A percentile compares a stretch with the other conserved stretches of the same genome.
phyloP scores from a whole-genome alignment of 106 monocot genomes.

The Phalaenopsis aphrodite region DNA sequence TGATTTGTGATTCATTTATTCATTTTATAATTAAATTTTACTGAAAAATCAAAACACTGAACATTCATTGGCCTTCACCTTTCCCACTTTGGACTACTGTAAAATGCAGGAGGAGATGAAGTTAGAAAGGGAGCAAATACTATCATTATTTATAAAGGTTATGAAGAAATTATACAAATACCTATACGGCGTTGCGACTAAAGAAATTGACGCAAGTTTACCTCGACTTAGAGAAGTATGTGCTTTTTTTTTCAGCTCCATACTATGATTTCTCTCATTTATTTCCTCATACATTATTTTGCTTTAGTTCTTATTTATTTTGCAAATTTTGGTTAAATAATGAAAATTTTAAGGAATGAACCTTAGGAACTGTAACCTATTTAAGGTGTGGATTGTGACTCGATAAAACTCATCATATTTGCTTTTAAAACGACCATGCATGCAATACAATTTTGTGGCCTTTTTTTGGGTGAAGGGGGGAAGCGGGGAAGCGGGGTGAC shows the following conservation, averaged over 20 bases:
- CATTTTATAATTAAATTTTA: not conserved
- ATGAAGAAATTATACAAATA: conserved; percentile 74
- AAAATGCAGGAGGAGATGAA: conserved; percentile 57
- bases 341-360: too few relatives aligned
- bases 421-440: not conserved
- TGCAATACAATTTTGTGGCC: not conserved
- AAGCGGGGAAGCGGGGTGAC: too few relatives aligned
- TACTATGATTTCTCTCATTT: not conserved
- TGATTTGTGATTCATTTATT: not conserved
- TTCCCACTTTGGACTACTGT: not conserved
- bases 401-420: not conserved
- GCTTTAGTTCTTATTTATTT: too few relatives aligned
- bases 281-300: too few relatives aligned
- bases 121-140: conserved; percentile 63
- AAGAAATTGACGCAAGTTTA: conserved; percentile 46
- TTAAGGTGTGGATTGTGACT: not conserved
- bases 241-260: not conserved
- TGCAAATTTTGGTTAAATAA: too few relatives aligned
- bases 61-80: not conserved
- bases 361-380: too few relatives aligned
- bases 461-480: too few relatives aligned
- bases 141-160: conserved; percentile 61
- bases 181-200: conserved; percentile 34
- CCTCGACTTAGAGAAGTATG: conserved; percentile 76
- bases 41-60: not conserved